Conservation (phyloP, 1,284 basidiomycete species). For the Malassezia vespertilionis region DNA sequence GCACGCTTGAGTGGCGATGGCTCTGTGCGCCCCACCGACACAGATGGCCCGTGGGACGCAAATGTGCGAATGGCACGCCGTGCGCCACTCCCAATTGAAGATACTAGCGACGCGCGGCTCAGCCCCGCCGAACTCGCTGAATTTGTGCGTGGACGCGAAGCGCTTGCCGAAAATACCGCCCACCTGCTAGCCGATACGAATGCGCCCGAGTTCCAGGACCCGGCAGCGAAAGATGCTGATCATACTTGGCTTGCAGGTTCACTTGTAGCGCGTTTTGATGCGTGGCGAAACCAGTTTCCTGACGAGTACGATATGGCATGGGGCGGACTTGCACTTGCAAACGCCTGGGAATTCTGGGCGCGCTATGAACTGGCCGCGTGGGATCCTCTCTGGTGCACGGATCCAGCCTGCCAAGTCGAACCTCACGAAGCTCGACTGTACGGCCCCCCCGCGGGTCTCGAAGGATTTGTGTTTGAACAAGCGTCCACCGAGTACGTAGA, state of each 20-base stretch:
- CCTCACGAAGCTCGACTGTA: neutral
- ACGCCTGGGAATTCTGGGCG: constrained; percentile 40
- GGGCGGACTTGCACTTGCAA: constrained; percentile 36
- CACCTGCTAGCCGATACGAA: constrained; percentile 27
- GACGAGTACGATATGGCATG: constrained; percentile 35
- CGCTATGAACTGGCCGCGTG: constrained; percentile 26
- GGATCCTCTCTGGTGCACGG: constrained; percentile 17
- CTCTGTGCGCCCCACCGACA: neutral
- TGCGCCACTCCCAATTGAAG: neutral
- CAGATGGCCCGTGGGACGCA: constrained; percentile 13
- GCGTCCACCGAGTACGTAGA: constrained; percentile 4
- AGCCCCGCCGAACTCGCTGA: neutral
- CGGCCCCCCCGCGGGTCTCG: constrained; percentile 1
- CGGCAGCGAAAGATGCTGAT: neutral
- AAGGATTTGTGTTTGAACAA: constrained; percentile 14
- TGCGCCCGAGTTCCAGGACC: constrained; percentile 25
- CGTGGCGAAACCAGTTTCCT: constrained; percentile 27
- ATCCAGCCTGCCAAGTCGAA: neutral
- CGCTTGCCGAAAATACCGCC: constrained; percentile 17
- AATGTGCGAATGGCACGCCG: constrained; percentile 3
- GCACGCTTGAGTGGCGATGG: neutral
- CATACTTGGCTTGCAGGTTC: constrained; percentile 22
- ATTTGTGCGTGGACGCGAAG: neutral
- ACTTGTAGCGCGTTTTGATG: constrained; percentile 29
- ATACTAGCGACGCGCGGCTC: constrained; percentile 4